Evolutionary conservation across 768 basidiomycete species (phyloP), one percentile per base, ranked within the genome.

Genomic region (Serendipita sp.): DNA sequence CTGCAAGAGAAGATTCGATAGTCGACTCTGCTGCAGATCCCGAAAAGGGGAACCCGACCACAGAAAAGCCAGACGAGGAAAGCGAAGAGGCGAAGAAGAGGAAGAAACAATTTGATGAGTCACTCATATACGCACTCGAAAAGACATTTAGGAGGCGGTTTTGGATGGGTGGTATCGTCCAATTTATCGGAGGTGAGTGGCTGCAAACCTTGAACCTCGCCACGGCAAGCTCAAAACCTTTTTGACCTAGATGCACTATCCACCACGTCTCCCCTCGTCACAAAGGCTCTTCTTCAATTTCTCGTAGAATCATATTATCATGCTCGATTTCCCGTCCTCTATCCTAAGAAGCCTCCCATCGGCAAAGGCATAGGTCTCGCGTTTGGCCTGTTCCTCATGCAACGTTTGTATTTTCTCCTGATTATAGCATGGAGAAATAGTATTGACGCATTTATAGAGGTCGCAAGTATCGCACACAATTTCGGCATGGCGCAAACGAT

Each of bases 331-430:
- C 6, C 70, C 75, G 1, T 74, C 76, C 0, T 72, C 71, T 29
- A 71, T 77, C 50, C 76, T 75, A 40, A 75, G 72, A 0, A 70
- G 72, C 3, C 44, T 64, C 44, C 50, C 37, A 75, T 85, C 44
- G 83, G 84, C 0, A 82, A 80, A 69, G 84, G 84, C 0, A 77
- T 86, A 62, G 84, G 84, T 3, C 70, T 85, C 1, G 83, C 78
- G 0, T 74, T 82, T 62, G 82, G 76, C 2, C 69, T 85, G 33
- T 84, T 83, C 66, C 74, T 71, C 0, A 85, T 84, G 84, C 83
- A 84, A 76, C 77, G 82, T 79, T 64, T 46, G 71, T 66, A 29
- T 13, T 16, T 53, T 16, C 44, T 23, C 65, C 52, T 31, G 60
- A 64, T 23, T 62, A 66, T 44, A 67, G 53, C 37, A 50, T 65